Evolutionary conservation across 2,329 filamentous ascomycete genomes (phyloP).

Genomic region (Penicillium sp.): DNA sequence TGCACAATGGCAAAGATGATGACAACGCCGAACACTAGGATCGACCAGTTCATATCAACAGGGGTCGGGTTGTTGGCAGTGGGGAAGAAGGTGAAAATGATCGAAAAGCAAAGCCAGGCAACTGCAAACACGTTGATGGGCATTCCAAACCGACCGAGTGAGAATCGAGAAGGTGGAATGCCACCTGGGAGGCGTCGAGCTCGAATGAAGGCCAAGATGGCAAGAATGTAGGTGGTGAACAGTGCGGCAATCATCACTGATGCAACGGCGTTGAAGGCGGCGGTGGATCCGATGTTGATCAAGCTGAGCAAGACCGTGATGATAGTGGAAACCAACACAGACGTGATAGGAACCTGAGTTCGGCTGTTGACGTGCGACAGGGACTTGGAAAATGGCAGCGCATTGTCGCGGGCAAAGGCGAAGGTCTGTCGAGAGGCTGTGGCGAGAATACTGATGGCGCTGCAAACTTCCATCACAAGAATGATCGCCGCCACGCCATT

Average conservation of each 20-base stretch:
- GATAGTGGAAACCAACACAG: conserved; percentile 35
- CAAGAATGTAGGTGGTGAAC: conserved; percentile 54
- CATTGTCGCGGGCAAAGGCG: conserved; percentile 48
- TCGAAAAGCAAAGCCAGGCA: conserved; percentile 27
- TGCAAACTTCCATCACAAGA: conserved; percentile 38
- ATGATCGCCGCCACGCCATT: conserved; percentile 51
- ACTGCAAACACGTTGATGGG: conserved; percentile 30
- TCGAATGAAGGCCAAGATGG: conserved; percentile 24
- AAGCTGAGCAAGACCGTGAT: conserved; percentile 43
- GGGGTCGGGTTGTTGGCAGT: conserved; percentile 21
- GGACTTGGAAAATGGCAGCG: conserved; percentile 32
- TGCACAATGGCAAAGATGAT: conserved; percentile 24
- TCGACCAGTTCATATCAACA: conserved; percentile 28
- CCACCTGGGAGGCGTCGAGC: conserved; percentile 21
- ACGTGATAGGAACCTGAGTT: conserved; percentile 44
- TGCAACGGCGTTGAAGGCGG: conserved; percentile 56
- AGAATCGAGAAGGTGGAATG: conserved; percentile 23
- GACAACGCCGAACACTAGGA: conserved; percentile 25
- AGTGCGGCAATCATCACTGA: conserved; percentile 53
- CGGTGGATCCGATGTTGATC: conserved; percentile 54
- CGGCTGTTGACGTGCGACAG: conserved; percentile 33
- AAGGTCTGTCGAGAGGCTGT: conserved; percentile 40
- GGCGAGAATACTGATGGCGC: conserved; percentile 34
- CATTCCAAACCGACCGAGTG: conserved; percentile 28
- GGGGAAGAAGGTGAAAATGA: conserved; percentile 34